These are phyloP conservation scores for Dactylellina cionopaga DNA, from an alignment of 2,329 filamentous ascomycete species.

Conservation along the genomic window DNA sequence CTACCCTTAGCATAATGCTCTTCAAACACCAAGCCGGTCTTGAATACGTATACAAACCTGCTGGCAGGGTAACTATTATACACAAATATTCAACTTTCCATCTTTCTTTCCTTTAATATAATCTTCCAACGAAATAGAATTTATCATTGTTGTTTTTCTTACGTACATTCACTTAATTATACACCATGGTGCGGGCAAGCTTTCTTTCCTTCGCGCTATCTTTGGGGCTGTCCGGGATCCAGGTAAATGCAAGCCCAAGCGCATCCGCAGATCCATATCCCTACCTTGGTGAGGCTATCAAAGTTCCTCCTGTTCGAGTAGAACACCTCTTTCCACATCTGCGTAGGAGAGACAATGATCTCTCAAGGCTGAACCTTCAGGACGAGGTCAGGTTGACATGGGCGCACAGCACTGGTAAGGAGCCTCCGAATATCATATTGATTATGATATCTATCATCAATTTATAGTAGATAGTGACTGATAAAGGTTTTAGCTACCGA, in stretches of 20 bases:
- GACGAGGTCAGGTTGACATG: slow-evolving; percentile 56
- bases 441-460: background rate
- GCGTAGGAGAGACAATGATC: slow-evolving; percentile 31
- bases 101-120: background rate
- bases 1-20: background rate
- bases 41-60: background rate
- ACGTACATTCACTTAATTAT: slow-evolving; percentile 1
- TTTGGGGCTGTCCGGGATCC: slow-evolving; percentile 21
- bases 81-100: no score
- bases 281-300: slow-evolving; percentile 20
- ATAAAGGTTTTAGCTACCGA: slow-evolving; percentile 13
- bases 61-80: background rate
- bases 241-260: slow-evolving; percentile 7
- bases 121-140: background rate
- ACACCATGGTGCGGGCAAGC: slow-evolving; percentile 20
- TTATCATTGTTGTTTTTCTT: background rate
- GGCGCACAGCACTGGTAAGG: slow-evolving; percentile 9
- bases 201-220: slow-evolving; percentile 25
- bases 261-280: background rate
- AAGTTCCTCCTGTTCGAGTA: slow-evolving; percentile 28
- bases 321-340: slow-evolving; percentile 26
- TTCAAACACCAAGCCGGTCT: background rate
- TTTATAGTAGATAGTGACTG: slow-evolving; percentile 41
- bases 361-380: slow-evolving; percentile 54
- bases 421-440: slow-evolving; percentile 52